phyloP scores from a whole-genome alignment of 2,329 filamentous ascomycete genomes.

The Pseudogymnoascus sp. region DNA sequence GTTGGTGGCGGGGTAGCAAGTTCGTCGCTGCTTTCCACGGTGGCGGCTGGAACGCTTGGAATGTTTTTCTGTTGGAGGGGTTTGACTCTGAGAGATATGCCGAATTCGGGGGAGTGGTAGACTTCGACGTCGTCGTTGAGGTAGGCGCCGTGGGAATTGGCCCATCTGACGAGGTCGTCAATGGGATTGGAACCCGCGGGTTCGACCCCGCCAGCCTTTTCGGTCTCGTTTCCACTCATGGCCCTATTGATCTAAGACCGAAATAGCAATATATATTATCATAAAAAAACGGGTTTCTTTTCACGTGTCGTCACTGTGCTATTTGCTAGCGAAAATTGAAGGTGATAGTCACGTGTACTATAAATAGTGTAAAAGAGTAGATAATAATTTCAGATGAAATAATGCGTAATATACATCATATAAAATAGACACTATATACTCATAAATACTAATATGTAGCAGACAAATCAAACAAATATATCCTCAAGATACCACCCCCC shows the following conservation, averaged over 20 bases:
- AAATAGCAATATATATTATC: neutral
- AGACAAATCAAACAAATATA: neutral
- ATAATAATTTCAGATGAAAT: neutral
- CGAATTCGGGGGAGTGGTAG: slow-evolving; percentile 40
- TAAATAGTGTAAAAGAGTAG: neutral
- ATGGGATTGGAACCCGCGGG: slow-evolving; percentile 38
- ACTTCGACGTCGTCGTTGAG: slow-evolving; percentile 46
- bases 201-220: slow-evolving; percentile 36
- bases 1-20: neutral
- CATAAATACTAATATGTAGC: neutral
- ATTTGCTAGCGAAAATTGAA: neutral
- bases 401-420: neutral
- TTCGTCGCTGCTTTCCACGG: slow-evolving; percentile 26
- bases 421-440: neutral
- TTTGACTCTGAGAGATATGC: slow-evolving; percentile 46
- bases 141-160: slow-evolving; percentile 34
- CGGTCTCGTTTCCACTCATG: neutral
- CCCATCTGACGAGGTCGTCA: slow-evolving; percentile 40
- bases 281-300: neutral
- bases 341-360: neutral
- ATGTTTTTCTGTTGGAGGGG: slow-evolving; percentile 16
- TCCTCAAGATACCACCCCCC: neutral
- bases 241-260: neutral
- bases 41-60: slow-evolving; percentile 22
- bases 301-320: neutral